Percentiles rank a stretch among this genome's conserved stretches.
Evolutionary conservation across 2,329 filamentous ascomycete species (phyloP).

Genomic region (Whalleya microplaca): DNA sequence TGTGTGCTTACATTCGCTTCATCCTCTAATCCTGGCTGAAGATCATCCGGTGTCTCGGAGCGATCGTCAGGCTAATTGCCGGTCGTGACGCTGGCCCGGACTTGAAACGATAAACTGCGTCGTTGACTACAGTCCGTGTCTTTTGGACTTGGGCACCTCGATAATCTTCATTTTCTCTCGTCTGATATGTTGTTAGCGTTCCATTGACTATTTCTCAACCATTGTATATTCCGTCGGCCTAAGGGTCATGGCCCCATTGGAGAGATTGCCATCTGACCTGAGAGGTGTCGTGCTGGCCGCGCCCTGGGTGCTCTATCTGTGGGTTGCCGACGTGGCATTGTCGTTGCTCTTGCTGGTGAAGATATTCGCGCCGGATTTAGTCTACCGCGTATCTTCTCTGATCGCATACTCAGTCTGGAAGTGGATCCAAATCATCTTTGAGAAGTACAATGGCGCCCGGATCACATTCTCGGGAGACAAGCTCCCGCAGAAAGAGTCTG

Average conservation of each 20-base stretch:
- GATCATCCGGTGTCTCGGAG: not conserved
- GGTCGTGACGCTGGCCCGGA: not conserved
- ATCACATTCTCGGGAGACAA: conserved; percentile 58
- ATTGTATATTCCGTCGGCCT: not conserved
- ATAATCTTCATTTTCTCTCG: not conserved
- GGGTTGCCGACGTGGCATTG: conserved; percentile 54
- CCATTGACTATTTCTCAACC: not conserved
- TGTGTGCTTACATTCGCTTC: not conserved
- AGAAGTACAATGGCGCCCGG: conserved; percentile 53
- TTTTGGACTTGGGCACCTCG: not conserved
- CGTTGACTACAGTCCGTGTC: not conserved
- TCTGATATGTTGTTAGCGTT: not conserved
- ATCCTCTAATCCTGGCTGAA: not conserved
- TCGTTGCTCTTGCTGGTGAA: conserved; percentile 54
- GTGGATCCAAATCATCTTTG: conserved; percentile 62
- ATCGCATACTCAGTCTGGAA: conserved; percentile 60
- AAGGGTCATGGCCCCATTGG: conserved; percentile 10
- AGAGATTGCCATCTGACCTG: conserved; percentile 39
- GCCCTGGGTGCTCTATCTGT: conserved; percentile 59
- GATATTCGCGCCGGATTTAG: conserved; percentile 50
- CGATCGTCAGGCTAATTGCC: not conserved
- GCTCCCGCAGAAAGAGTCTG: conserved; percentile 58
- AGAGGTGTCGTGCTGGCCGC: conserved; percentile 48
- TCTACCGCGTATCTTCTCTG: conserved; percentile 58
- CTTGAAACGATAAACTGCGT: not conserved